Evolutionary conservation across 169 alveolate genomes (phyloP).

Genomic region (Theileria orientalis): DNA sequence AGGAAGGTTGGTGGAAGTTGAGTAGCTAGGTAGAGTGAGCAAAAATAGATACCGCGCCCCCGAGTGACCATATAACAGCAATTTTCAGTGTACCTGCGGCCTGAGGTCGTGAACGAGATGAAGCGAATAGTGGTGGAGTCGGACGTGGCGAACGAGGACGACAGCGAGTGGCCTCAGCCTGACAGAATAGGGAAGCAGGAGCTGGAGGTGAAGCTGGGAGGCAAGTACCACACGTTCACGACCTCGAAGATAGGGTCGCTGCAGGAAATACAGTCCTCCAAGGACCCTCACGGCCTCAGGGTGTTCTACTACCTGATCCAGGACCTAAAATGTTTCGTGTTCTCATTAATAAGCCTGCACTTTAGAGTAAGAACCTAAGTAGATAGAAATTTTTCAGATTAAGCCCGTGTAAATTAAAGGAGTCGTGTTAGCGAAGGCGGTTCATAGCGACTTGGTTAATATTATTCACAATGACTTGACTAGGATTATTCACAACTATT

Average conservation of each 20-base stretch:
- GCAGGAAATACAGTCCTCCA: conserved; percentile 86
- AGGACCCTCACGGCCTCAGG: conserved; percentile 92
- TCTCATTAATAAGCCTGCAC: conserved; percentile 89
- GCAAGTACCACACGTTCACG: conserved; percentile 74
- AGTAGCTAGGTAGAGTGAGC: conserved; percentile 50
- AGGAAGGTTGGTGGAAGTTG: conserved; percentile 85
- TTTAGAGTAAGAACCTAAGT: conserved; percentile 78
- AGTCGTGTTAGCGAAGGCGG: too few species aligned
- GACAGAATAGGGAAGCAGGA: conserved; percentile 96
- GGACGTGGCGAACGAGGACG: conserved; percentile 89
- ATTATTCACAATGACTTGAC: too few species aligned
- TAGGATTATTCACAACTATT: too few species aligned
- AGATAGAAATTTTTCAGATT: conserved; percentile 22
- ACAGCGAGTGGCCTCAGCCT: conserved; percentile 93
- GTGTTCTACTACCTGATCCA: conserved; percentile 91
- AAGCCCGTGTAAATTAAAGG: conserved; percentile 59
- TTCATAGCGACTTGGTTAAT: background rate
- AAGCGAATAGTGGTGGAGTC: conserved; percentile 86
- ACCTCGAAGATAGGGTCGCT: conserved; percentile 94
- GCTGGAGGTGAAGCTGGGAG: conserved; percentile 88
- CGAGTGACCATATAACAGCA: conserved; percentile 11
- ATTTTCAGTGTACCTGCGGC: conserved; percentile 75
- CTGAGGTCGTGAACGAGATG: conserved; percentile 81
- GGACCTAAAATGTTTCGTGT: conserved; percentile 92
- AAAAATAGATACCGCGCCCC: too few species aligned